Evolutionary conservation across 1,284 basidiomycete species (phyloP), one percentile per base, ranked within the genome.

Genomic region (Mycena sp.): DNA sequence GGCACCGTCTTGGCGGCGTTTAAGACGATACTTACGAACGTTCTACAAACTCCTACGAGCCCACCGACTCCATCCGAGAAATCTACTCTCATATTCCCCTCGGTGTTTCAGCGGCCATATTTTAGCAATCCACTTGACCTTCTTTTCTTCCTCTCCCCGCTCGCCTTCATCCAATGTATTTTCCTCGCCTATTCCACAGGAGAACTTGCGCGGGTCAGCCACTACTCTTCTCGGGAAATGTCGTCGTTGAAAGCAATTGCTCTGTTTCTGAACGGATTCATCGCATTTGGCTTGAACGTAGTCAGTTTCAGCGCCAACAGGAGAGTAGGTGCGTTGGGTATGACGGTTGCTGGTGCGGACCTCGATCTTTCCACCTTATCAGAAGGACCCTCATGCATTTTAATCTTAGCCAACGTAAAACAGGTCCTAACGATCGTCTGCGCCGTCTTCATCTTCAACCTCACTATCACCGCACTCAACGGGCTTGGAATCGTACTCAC

Each of bases 281-380:
- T 98, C 71, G 96, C 96, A 3, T 98, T 97, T 73, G 91, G 88
- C 6, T 81, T 98, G 45, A 98, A 98, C 72, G 89, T 97, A 6
- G 93, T 96, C 59, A 94, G 92, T 74, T 96, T 97, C 73, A 93
- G 92, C 45, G 93, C 96, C 25, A 98, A 97, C 79, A 91, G 91
- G 76, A 90, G 91, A 74, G 90, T 94, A 0, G 94, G 95, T 3
- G 89, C 94, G 14, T 74, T 95, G 63, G 91, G 90, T 50, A 96
- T 95, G 89, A 92, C 89, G 64, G 95, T 95, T 32, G 92, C 93
- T 58, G 91, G 92, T 94, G 63, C 63, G 86, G 76, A 14, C 26
- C 25, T 7, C 7, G 32, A 16, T 52, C 58, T 41, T 26, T 23
- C n/a, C 38, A 54, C 53, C 17, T 58, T 21, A 25, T 38, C 12